A percentile compares a stretch with the other conserved stretches of the same genome.
These are phyloP conservation scores for Gamarada debralockiae DNA, from an alignment of 495 filamentous ascomycete species.

Conservation along the genomic window DNA sequence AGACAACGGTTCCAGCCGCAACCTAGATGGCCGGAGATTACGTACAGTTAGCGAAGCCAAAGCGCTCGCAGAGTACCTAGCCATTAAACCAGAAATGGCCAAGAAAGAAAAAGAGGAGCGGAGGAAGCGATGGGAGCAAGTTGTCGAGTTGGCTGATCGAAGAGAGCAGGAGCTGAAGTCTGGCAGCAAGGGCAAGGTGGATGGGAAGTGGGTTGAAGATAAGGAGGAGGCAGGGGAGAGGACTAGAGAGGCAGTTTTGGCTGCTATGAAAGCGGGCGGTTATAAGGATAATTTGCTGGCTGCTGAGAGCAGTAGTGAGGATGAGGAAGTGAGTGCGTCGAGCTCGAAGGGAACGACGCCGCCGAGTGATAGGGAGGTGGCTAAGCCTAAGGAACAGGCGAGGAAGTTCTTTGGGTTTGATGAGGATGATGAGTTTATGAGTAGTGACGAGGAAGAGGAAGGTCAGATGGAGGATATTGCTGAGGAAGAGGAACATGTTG, in stretches of 20 bases:
- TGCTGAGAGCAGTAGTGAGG: constrained; percentile 33
- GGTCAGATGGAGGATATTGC: constrained; percentile 33
- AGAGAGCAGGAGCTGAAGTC: constrained; percentile 74
- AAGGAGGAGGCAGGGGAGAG: constrained; percentile 82
- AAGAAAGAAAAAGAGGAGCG: constrained; percentile 83
- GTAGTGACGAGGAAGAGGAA: constrained; percentile 61
- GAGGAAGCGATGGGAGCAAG: constrained; percentile 73
- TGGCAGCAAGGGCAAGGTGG: constrained; percentile 65
- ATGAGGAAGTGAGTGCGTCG: constrained; percentile 33
- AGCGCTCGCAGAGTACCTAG: constrained; percentile 88
- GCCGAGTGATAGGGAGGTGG: constrained; percentile 35
- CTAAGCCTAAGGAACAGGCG: constrained; percentile 34
- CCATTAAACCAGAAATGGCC: constrained; percentile 96
- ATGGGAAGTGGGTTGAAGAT: constrained; percentile 90
- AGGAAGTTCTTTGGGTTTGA: constrained; percentile 78
- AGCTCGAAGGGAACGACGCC: constrained; percentile 29
- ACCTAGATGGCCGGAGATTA: constrained; percentile 86
- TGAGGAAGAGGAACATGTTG: constrained; percentile 35
- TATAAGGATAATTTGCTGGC: constrained; percentile 48
- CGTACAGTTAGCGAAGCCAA: constrained; percentile 94
- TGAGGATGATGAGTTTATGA: constrained; percentile 89
- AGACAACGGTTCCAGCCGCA: constrained; percentile 81
- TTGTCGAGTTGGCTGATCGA: constrained; percentile 77
- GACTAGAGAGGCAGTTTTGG: constrained; percentile 76
- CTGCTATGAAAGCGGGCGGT: constrained; percentile 67